Evolutionary conservation across 345 rosid species (phyloP).

Genomic region (Psidium guajava): DNA sequence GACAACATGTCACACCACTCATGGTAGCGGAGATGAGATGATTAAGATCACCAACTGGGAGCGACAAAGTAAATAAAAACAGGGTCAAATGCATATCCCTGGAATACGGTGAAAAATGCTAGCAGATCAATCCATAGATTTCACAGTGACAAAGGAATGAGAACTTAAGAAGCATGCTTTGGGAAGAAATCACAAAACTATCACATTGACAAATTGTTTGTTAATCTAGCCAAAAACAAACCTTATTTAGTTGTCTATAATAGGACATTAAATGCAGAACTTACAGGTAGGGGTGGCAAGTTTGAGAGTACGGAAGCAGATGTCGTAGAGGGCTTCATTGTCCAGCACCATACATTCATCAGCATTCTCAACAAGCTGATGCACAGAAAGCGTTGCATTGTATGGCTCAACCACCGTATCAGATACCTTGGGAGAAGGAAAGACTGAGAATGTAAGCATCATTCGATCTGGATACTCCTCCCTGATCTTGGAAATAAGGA

Average conservation of each 20-base stretch:
- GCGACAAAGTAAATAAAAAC: neutral
- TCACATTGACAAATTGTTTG: neutral
- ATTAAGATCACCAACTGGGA: slow-evolving; percentile 5
- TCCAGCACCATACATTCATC: slow-evolving; percentile 10
- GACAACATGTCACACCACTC: slow-evolving; percentile 11
- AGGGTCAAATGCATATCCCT: neutral
- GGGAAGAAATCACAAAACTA: neutral
- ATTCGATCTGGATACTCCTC: slow-evolving; percentile 12
- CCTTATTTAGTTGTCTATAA: neutral
- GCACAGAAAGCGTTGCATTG: slow-evolving; percentile 9
- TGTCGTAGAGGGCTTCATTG: slow-evolving; percentile 7
- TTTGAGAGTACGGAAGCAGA: slow-evolving; percentile 8
- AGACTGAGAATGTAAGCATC: slow-evolving; percentile 8
- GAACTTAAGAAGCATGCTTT: neutral
- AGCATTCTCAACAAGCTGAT: slow-evolving; percentile 10
- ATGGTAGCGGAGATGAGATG: slow-evolving; percentile 10
- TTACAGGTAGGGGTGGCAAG: slow-evolving; percentile 10
- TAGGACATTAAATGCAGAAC: neutral
- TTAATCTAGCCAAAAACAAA: neutral
- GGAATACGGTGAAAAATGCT: neutral
- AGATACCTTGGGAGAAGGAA: slow-evolving; percentile 9
- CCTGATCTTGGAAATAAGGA: slow-evolving; percentile 9
- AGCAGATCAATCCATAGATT: neutral
- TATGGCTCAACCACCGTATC: slow-evolving; percentile 3
- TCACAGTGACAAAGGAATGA: neutral